Base-by-base conservation (phyloP, 345 rosid species). In the Camelina laxa region DNA sequence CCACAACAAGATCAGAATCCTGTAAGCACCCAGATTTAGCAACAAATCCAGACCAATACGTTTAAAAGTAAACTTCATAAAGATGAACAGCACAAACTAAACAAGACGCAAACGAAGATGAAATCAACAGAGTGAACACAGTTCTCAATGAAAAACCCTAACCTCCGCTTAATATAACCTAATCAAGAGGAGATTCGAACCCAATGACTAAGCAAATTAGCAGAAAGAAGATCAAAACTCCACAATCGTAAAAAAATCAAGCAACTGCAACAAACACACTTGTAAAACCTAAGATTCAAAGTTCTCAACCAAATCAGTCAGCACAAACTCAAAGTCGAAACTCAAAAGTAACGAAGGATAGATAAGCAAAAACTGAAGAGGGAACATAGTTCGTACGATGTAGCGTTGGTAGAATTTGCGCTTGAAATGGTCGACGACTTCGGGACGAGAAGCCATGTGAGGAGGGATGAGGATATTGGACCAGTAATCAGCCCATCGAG, bases 381-480 rank as follows among this genome's bases (percentile, higher is more conserved):
- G 35, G 41, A 15, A 13, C 33, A 68, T 1, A 53, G 58, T 64
- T 70, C 85, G 67, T 59, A 95, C 97, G 75, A 87, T 82, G 81
- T 36, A 92, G 10, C 99, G 97, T 79, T 92, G 99, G 79, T 95
- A 95, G 87, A 92, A 95, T 81, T 95, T 95, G 90, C 86, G 91
- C 85, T 92, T 95, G 85, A 75, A 92, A 79, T 92, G 99, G 27
- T 85, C 86, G 68, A 90, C 61, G 69, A 95, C 99, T 60, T 89
- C 99, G 47, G 96, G 80, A 66, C 91, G 93, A 69, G 99, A 85
- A 55, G 99, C 85, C 88, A 92, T 72, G 90, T 86, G 84, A 36
- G 96, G 96, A 71, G 99, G 98, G 63, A 95, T 86, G 76, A 95
- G 87, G 82, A 95, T 75, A 69, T 92, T 92, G 61, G 97, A 89